Evolutionary conservation across 78 protist species (phyloP), one percentile per base, ranked within the genome.

Genomic region (Bigelowiella natans): DNA sequence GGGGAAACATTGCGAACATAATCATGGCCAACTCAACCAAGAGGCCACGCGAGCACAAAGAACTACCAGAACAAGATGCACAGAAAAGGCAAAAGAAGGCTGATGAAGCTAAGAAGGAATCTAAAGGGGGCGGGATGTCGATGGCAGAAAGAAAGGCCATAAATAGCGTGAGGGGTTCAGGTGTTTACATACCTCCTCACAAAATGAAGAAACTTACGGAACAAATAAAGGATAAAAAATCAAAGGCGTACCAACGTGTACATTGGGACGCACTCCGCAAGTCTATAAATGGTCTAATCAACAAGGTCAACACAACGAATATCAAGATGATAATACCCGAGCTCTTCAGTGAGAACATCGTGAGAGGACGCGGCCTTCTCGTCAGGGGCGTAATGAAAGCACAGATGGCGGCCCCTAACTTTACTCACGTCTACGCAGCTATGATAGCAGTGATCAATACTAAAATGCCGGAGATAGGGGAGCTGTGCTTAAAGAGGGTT

Each of bases 351-450:
- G 98, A 97, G 89, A 98, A 98, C 89, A 51, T 98, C 3, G 94
- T 97, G 38, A 94, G 99, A 31, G 99, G 99, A 1, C 87, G 95
- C 0, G 99, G 99, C 36, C 93, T 98, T 31, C 88, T 96, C 28
- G 90, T 93, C 34, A 93, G 96, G 0, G 89, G 98, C 0, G 2
- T 92, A 30, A 92, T 97, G 93, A 83, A 93, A 63, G 93, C 95
- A n/a, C 97, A 97, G 89, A 39, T 88, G 2, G 95, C 98, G 26
- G 93, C 98, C 30, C 97, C 99, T 2, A 64, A 31, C 34, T 97
- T 97, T 93, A 94, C 99, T 3, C 88, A 91, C 92, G 98, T 98
- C 30, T 98, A 96, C 88, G 97, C 98, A 0, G 98, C 99, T 30
- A 84, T 98, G 29, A 73, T 95, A 1, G 97, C 99, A 1, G 92